Conservation (phyloP, 2,329 filamentous ascomycete genomes). For the Cercospora berteroae region DNA sequence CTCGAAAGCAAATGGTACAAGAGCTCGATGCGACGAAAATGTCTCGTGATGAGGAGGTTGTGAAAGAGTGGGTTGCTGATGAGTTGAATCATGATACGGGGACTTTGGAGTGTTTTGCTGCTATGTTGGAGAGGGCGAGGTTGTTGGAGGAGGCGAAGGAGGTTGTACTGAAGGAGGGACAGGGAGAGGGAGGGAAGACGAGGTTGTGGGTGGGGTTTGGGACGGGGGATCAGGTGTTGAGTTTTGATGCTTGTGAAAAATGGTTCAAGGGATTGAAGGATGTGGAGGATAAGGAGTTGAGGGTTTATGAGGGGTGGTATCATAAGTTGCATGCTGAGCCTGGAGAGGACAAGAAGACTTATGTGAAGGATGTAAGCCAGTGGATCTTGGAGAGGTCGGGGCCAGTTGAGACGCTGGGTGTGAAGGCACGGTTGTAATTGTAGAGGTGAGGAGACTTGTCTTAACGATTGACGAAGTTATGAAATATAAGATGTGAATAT, state of each 20-base stretch:
- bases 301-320: constrained; percentile 71
- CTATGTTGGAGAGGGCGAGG: constrained; percentile 71
- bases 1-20: constrained; percentile 64
- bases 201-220: constrained; percentile 75
- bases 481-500: background rate
- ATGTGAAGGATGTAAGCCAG: constrained; percentile 34
- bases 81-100: constrained; percentile 76
- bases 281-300: constrained; percentile 67
- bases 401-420: background rate
- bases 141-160: constrained; percentile 59
- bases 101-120: constrained; percentile 76
- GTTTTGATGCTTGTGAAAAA: constrained; percentile 61
- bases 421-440: background rate
- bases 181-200: constrained; percentile 55
- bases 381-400: constrained; percentile 37
- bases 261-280: constrained; percentile 57
- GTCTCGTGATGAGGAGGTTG: constrained; percentile 64
- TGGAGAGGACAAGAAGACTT: constrained; percentile 37
- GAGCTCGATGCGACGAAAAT: constrained; percentile 64
- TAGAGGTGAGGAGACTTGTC: background rate
- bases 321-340: constrained; percentile 59
- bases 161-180: constrained; percentile 40
- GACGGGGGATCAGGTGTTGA: constrained; percentile 67
- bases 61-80: constrained; percentile 63
- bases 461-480: background rate